These are phyloP conservation scores for Begonia loranthoides DNA, from an alignment of 306 rosid species.

Conservation along the genomic window DNA sequence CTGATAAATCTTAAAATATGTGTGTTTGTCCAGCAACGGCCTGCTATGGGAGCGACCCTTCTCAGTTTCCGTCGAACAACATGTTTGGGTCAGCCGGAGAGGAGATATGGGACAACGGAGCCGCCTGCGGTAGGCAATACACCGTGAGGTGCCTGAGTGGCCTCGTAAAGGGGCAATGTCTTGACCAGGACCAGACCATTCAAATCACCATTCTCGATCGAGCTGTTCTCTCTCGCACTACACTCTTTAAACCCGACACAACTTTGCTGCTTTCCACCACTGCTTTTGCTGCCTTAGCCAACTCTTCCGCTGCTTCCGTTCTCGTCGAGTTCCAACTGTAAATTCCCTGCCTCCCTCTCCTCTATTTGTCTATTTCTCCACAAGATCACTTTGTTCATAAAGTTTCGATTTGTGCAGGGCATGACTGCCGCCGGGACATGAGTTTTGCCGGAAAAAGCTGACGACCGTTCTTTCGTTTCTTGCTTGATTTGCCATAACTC, in stretches of 20 bases:
- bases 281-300: constrained; percentile 48
- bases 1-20: background rate
- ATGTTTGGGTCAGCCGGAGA: constrained; percentile 70
- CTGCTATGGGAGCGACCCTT: constrained; percentile 29
- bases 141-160: constrained; percentile 63
- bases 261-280: constrained; percentile 45
- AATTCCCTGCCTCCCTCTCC: constrained; percentile 10
- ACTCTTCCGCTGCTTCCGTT: constrained; percentile 22
- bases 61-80: constrained; percentile 40
- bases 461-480: too few relatives aligned
- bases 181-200: constrained; percentile 28
- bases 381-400: too few relatives aligned
- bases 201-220: constrained; percentile 60
- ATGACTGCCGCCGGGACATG: too few relatives aligned
- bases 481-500: too few relatives aligned
- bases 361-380: too few relatives aligned
- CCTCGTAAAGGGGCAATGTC: constrained; percentile 25
- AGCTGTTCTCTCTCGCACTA: constrained; percentile 27
- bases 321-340: constrained; percentile 59
- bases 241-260: constrained; percentile 18
- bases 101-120: constrained; percentile 86
- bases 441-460: too few relatives aligned
- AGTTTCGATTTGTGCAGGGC: too few relatives aligned
- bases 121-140: constrained; percentile 68
- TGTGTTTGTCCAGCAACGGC: constrained; percentile 30